phyloP scores from a whole-genome alignment of 176 grass and related monocot species.

The Sorghum bicolor region Sorghum_bicolor_NCBIv3 NC_012876.2:51495501-51496000 shows the following conservation, averaged over 20 bases:
- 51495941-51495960: constrained; percentile 11
- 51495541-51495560: constrained; percentile 96
- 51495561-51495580: constrained; percentile 92
- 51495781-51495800: constrained; percentile 89
- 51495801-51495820: constrained; percentile 89
- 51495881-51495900: constrained; percentile 83
- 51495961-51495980: constrained; percentile 9
- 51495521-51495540: constrained; percentile 94
- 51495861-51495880: constrained; percentile 78
- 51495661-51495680: constrained; percentile 99
- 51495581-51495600: constrained; percentile 99
- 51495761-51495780: constrained; percentile 98
- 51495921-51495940: constrained; percentile 9
- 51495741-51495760: constrained; percentile 21
- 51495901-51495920: constrained; percentile 53
- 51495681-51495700: constrained; percentile 27
- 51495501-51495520: constrained; percentile 91
- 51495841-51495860: constrained; percentile 84
- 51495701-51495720: background rate
- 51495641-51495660: constrained; percentile 96
- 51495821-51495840: constrained; percentile 98
- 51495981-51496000: constrained; percentile 30
- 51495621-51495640: constrained; percentile 96
- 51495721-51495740: constrained; percentile 1
- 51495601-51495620: constrained; percentile 96